These are phyloP conservation scores for Wickerhamiella cacticola DNA, from an alignment of 805 yeast genomes.

Conservation along the genomic window DNA sequence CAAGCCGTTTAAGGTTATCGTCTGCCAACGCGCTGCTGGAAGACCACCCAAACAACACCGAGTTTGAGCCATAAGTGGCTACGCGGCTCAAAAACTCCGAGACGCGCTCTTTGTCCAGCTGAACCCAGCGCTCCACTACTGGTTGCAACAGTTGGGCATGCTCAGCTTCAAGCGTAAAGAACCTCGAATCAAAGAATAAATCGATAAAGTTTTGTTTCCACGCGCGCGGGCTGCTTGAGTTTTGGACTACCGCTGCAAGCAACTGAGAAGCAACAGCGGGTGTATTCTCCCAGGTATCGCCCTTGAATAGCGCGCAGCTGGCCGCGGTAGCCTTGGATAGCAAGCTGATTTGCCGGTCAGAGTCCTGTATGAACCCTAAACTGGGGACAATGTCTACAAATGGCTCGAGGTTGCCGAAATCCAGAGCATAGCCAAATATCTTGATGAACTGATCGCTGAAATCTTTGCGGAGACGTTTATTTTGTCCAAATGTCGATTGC, in stretches of 20 bases:
- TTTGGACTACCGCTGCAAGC: slow-evolving; percentile 29
- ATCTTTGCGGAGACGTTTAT: slow-evolving; percentile 48
- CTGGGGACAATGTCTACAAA: slow-evolving; percentile 32
- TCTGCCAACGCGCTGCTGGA: slow-evolving; percentile 53
- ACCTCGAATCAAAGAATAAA: slow-evolving; percentile 45
- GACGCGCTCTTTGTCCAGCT: slow-evolving; percentile 48
- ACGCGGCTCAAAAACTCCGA: slow-evolving; percentile 37
- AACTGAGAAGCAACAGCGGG: slow-evolving; percentile 32
- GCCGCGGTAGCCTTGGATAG: slow-evolving; percentile 44
- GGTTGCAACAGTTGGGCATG: slow-evolving; percentile 39
- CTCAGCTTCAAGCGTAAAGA: slow-evolving; percentile 35
- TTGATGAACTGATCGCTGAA: slow-evolving; percentile 36
- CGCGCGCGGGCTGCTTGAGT: slow-evolving; percentile 33
- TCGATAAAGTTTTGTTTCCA: slow-evolving; percentile 63
- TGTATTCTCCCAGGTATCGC: slow-evolving; percentile 35
- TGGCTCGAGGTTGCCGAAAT: slow-evolving; percentile 13
- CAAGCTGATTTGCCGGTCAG: slow-evolving; percentile 45
- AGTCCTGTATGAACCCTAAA: slow-evolving; percentile 39
- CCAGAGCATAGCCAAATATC: slow-evolving; percentile 25
- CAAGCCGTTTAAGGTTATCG: slow-evolving; percentile 46
- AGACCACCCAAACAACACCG: slow-evolving; percentile 57
- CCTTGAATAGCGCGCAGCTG: slow-evolving; percentile 37
- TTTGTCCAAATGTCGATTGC: slow-evolving; percentile 50
- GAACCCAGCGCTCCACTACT: slow-evolving; percentile 52
- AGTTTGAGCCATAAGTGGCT: slow-evolving; percentile 39